Evolutionary conservation across 2,329 filamentous ascomycete species (phyloP).

Genomic region (Colletotrichum trifolii): DNA sequence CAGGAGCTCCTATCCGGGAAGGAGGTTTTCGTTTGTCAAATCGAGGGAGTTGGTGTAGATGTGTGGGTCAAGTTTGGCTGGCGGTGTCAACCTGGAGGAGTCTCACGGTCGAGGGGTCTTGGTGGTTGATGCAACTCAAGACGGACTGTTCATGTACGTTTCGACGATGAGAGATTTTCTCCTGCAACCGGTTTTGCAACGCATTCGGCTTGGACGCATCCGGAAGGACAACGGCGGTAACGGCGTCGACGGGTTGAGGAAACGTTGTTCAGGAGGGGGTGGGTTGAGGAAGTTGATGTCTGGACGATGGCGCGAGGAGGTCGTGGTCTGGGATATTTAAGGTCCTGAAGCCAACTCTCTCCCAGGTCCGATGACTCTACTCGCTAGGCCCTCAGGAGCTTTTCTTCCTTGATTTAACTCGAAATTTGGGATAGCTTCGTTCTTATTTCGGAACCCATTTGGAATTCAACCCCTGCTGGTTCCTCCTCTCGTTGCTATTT

Average conservation of each 20-base stretch:
- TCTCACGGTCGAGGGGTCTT: slow-evolving; percentile 2
- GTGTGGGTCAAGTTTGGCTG: slow-evolving; percentile 14
- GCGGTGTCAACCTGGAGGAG: slow-evolving; percentile 1
- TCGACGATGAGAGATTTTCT: slow-evolving; percentile 12
- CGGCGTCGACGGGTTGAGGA: slow-evolving; percentile 9
- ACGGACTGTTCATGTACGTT: slow-evolving; percentile 4
- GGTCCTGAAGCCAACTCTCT: slow-evolving; percentile 9
- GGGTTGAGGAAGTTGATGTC: background rate
- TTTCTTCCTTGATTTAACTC: slow-evolving; percentile 14
- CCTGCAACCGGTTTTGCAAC: slow-evolving; percentile 1
- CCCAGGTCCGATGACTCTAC: slow-evolving; percentile 5
- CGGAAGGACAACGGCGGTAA: background rate
- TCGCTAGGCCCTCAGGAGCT: slow-evolving; percentile 19
- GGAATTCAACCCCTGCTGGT: slow-evolving; percentile 22
- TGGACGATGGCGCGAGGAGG: slow-evolving; percentile 5
- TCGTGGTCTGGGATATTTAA: slow-evolving; percentile 24
- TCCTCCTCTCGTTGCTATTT: slow-evolving; percentile 28
- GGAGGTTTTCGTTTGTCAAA: slow-evolving; percentile 11
- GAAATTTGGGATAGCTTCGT: slow-evolving; percentile 28
- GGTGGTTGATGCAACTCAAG: slow-evolving; percentile 32
- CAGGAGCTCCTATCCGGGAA: slow-evolving; percentile 18
- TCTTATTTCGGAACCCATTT: slow-evolving; percentile 24
- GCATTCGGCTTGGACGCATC: slow-evolving; percentile 4
- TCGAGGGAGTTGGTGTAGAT: background rate
- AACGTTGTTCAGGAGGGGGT: background rate